Evolutionary conservation across 495 filamentous ascomycete genomes (phyloP).

Genomic region (Halenospora varia): DNA sequence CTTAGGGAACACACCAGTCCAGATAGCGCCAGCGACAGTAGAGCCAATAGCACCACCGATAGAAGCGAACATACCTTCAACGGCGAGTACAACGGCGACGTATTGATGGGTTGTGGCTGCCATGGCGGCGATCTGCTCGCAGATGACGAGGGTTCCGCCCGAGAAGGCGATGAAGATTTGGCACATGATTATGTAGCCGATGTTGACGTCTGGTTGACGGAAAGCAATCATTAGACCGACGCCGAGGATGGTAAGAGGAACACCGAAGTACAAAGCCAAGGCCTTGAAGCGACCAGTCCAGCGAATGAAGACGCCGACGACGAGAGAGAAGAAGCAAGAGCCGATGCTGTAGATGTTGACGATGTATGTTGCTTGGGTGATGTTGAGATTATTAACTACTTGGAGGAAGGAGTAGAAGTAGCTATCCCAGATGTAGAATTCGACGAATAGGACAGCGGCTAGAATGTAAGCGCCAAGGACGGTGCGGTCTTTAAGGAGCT

Average conservation of each 20-base stretch:
- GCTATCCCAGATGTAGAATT: conserved; percentile 59
- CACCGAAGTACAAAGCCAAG: conserved; percentile 47
- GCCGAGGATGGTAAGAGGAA: conserved; percentile 60
- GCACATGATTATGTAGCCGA: conserved; percentile 58
- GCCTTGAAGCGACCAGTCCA: conserved; percentile 48
- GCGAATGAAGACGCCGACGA: conserved; percentile 46
- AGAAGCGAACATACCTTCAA: conserved; percentile 55
- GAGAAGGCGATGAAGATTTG: conserved; percentile 74
- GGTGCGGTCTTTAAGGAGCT: conserved; percentile 53
- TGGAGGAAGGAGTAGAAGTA: conserved; percentile 66
- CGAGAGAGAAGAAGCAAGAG: conserved; percentile 59
- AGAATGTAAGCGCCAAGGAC: conserved; percentile 52
- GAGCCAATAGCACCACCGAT: conserved; percentile 64
- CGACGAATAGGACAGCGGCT: conserved; percentile 52
- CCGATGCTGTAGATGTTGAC: conserved; percentile 64
- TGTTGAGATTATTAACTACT: conserved; percentile 59
- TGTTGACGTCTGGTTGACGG: conserved; percentile 44
- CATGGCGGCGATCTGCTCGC: conserved; percentile 63
- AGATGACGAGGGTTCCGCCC: conserved; percentile 55
- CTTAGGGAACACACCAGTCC: conserved; percentile 54
- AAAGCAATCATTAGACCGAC: conserved; percentile 71
- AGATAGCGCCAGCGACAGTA: conserved; percentile 61
- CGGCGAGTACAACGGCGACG: conserved; percentile 60
- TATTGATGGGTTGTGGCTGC: conserved; percentile 60
- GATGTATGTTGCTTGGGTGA: conserved; percentile 59